Percentiles rank a stretch among this genome's conserved stretches.
Conservation (phyloP, 2,329 filamentous ascomycete genomes). For the Aspergillus pseudotamarii region DNA sequence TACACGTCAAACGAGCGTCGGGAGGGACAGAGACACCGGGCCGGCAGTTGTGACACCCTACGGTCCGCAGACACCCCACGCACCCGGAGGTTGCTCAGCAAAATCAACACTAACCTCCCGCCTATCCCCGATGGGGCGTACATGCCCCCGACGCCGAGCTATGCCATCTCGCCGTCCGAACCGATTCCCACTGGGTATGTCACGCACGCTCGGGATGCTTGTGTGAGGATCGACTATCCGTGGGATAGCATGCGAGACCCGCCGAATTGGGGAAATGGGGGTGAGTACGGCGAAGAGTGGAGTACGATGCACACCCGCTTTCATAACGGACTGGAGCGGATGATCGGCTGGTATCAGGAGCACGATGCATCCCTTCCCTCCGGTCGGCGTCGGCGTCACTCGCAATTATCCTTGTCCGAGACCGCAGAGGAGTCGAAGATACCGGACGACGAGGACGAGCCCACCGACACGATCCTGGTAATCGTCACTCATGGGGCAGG, state of each 20-base stretch:
- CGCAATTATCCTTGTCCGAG: slow-evolving; percentile 19
- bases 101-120: slow-evolving; percentile 35
- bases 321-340: slow-evolving; percentile 72
- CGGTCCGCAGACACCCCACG: slow-evolving; percentile 25
- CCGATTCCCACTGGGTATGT: slow-evolving; percentile 88
- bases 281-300: slow-evolving; percentile 91
- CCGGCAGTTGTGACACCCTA: slow-evolving; percentile 50
- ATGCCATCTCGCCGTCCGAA: slow-evolving; percentile 77
- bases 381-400: slow-evolving; percentile 18
- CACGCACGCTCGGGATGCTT: slow-evolving; percentile 84
- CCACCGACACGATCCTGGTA: slow-evolving; percentile 76
- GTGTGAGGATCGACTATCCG: slow-evolving; percentile 83
- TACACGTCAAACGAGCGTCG: not conserved
- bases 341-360: slow-evolving; percentile 80
- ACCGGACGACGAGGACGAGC: slow-evolving; percentile 59
- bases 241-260: slow-evolving; percentile 89
- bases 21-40: slow-evolving; percentile 46
- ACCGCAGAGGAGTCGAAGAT: slow-evolving; percentile 16
- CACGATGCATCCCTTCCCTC: slow-evolving; percentile 36
- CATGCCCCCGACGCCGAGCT: slow-evolving; percentile 74
- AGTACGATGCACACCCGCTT: slow-evolving; percentile 92
- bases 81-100: slow-evolving; percentile 29
- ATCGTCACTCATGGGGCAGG: slow-evolving; percentile 93
- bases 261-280: slow-evolving; percentile 83
- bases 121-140: slow-evolving; percentile 56